Base-by-base conservation (phyloP, 148 eudicot genomes). In the Nyssa sinensis region DNA sequence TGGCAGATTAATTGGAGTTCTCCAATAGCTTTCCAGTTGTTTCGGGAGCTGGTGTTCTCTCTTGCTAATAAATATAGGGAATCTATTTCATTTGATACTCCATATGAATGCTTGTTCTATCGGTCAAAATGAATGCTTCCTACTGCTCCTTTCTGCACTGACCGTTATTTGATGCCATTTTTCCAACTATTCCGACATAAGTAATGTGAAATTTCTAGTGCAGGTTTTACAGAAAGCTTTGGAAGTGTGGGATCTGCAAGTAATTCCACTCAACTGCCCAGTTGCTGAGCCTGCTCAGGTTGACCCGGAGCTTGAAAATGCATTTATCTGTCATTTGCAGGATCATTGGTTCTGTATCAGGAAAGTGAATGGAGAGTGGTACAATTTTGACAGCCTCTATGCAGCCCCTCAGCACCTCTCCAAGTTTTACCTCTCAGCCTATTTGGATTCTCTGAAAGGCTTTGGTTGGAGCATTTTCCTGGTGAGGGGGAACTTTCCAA, bases 391-490 rank as follows among this genome's bases (percentile, higher is more conserved):
- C 81, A 91, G 93, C 75, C 81, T 91, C 8, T 89, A 87, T 61
- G 85, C 90, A n/a, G 93, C 97, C 31, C 97, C 97, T 0, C 88
- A 91, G 84, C 91, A 91, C 79, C 93, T 91, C 68, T 91, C 97
- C 34, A 89, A 83, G 82, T 91, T 91, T 74, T 91, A 91, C 78
- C 91, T 91, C 57, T 86, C 93, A 11, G 97, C 93, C 27, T 89
- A 86, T 66, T 86, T 91, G 3, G 91, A 87, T 78, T 75, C 93
- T 4, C 77, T 91, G 3, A 87, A 89, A 81, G 85, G 89, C 25
- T 87, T 83, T 23, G 97, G 97, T 2, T 91, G 97, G 97, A 91
- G 97, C 70, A 91, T 91, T 57, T 91, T 91, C 74, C 81, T 91
- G 23, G 93, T 89, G 29, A 75, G 93, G 60, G 97, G 97, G 59